A percentile compares a stretch with the other conserved stretches of the same genome.
Conservation (phyloP, 2,329 filamentous ascomycete species). For the Helotiales sp. region DNA sequence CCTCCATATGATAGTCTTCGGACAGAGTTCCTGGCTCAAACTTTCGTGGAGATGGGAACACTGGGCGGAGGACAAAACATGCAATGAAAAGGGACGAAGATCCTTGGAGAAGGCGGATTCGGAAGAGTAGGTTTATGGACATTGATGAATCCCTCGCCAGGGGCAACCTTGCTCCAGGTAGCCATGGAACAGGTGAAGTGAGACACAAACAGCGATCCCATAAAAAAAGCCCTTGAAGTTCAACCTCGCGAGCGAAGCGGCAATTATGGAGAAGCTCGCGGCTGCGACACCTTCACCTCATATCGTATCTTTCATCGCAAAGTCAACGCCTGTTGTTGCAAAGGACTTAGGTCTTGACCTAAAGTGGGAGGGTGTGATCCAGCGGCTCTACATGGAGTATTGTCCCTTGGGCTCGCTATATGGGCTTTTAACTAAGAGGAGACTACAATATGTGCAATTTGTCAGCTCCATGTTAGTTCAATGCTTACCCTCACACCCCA, state of each 20-base stretch:
- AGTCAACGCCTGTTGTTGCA: neutral
- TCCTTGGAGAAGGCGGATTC: no score
- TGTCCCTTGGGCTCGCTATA: neutral
- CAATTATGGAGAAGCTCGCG: neutral
- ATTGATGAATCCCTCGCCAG: no score
- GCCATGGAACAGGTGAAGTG: neutral
- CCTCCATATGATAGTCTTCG: no score
- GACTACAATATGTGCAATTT: neutral
- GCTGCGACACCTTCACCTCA: neutral
- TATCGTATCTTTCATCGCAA: neutral
- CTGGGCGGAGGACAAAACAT: no score
- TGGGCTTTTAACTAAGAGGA: neutral
- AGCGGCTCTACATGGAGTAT: neutral
- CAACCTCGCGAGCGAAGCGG: neutral
- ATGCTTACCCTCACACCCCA: no score
- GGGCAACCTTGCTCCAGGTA: no score
- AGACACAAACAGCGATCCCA: no score
- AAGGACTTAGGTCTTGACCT: neutral
- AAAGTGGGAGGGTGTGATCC: neutral
- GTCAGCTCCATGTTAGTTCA: neutral
- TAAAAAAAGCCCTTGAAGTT: neutral
- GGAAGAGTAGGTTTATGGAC: no score
- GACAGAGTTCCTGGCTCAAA: no score
- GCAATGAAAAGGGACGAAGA: no score
- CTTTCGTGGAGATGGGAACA: no score